A percentile compares a stretch with the other conserved stretches of the same genome.
These are phyloP conservation scores for Penicillium capsulatum DNA, from an alignment of 2,329 filamentous ascomycete genomes.

Conservation along the genomic window DNA sequence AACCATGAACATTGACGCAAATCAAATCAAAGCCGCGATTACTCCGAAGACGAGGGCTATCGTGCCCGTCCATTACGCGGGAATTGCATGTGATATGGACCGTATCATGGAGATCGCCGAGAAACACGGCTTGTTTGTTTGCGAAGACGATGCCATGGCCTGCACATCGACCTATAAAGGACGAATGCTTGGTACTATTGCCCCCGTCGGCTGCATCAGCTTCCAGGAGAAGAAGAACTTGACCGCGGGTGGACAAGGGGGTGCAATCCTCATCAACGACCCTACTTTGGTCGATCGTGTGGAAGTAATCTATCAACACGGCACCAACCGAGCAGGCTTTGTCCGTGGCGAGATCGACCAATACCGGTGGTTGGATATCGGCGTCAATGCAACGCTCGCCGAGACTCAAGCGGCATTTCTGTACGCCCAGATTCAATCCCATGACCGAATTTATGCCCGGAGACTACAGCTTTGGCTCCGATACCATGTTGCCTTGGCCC, in stretches of 20 bases:
- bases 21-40: slow-evolving; percentile 5
- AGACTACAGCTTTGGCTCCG: background rate
- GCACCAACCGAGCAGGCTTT: slow-evolving; percentile 8
- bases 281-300: slow-evolving; percentile 5
- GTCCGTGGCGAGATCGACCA: slow-evolving; percentile 10
- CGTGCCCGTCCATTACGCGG: slow-evolving; percentile 16
- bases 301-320: slow-evolving; percentile 9
- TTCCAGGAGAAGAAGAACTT: slow-evolving; percentile 19
- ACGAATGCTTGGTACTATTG: slow-evolving; percentile 14
- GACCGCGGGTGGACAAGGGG: slow-evolving; percentile 14
- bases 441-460: slow-evolving; percentile 2
- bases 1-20: slow-evolving; percentile 12
- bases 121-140: slow-evolving; percentile 7
- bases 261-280: slow-evolving; percentile 14
- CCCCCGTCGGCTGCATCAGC: slow-evolving; percentile 14
- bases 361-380: slow-evolving; percentile 12
- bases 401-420: slow-evolving; percentile 16
- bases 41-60: slow-evolving; percentile 11
- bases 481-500: background rate
- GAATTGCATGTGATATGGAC: slow-evolving; percentile 15
- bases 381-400: slow-evolving; percentile 5
- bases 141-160: slow-evolving; percentile 15
- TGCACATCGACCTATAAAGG: slow-evolving; percentile 10
- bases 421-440: slow-evolving; percentile 9
- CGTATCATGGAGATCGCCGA: slow-evolving; percentile 7